Percentiles rank a stretch among this genome's conserved stretches.
Evolutionary conservation across 768 basidiomycete genomes (phyloP).

Genomic region (Infundibulicybe gibba): DNA sequence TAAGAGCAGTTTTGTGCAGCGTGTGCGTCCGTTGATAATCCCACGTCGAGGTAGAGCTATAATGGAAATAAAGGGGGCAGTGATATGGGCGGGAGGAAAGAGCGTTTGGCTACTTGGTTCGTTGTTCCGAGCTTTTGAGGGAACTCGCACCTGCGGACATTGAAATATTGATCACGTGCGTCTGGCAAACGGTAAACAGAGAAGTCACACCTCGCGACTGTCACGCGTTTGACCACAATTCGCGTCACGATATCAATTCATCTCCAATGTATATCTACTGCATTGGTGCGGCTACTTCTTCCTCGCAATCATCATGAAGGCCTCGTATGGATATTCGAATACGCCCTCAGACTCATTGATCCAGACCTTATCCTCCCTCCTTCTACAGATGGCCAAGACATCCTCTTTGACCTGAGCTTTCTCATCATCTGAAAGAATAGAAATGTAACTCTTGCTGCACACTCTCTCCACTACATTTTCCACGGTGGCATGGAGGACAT

Average conservation of each 20-base stretch:
- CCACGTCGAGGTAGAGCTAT: too few relatives aligned
- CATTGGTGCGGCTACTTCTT: constrained; percentile 17
- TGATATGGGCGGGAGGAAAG: neutral
- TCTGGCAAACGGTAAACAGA: constrained; percentile 6
- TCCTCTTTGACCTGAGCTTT: constrained; percentile 48
- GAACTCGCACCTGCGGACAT: constrained; percentile 11
- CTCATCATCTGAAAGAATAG: constrained; percentile 55
- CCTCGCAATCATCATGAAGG: constrained; percentile 49
- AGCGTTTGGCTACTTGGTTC: neutral
- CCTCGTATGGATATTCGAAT: constrained; percentile 82
- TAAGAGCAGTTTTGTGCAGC: neutral
- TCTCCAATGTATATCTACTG: constrained; percentile 1
- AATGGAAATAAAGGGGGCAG: neutral
- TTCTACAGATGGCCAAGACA: constrained; percentile 51
- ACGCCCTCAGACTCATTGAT: constrained; percentile 67
- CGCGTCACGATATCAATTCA: too few relatives aligned
- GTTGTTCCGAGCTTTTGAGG: constrained; percentile 5
- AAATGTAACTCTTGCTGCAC: constrained; percentile 83
- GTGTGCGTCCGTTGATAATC: too few relatives aligned
- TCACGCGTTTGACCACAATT: too few relatives aligned
- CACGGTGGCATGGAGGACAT: constrained; percentile 47
- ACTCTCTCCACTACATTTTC: constrained; percentile 63
- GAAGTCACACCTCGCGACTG: too few relatives aligned
- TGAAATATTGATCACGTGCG: constrained; percentile 10
- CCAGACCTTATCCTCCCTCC: constrained; percentile 67